Percentiles rank a stretch among this genome's conserved stretches.
Conservation (phyloP, 352 stramenopile genomes). For the Globisporangium recalcitrans region DNA sequence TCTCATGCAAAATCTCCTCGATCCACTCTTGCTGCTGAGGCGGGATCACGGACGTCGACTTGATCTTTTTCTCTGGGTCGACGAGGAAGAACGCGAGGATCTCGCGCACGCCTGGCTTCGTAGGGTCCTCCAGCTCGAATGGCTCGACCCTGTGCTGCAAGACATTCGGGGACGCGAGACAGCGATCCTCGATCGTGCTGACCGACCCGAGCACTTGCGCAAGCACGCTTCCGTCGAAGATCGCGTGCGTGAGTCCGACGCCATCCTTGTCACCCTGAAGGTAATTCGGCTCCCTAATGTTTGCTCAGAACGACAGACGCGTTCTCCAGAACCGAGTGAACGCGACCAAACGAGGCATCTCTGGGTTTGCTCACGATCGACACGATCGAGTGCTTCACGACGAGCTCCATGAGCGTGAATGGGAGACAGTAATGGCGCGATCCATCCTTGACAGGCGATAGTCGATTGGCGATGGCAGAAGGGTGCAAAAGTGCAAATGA, state of each 20-base stretch:
- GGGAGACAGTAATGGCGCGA: neutral
- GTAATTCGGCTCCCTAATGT: slow-evolving; percentile 21
- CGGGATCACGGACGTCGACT: slow-evolving; percentile 31
- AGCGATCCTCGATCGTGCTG: slow-evolving; percentile 19
- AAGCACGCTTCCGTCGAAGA: slow-evolving; percentile 18
- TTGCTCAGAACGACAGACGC: slow-evolving; percentile 27
- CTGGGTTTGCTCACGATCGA: slow-evolving; percentile 6
- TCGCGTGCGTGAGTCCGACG: slow-evolving; percentile 22
- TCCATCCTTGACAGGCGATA: neutral
- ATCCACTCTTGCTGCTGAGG: slow-evolving; percentile 38
- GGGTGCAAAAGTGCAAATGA: neutral
- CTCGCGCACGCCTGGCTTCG: slow-evolving; percentile 28
- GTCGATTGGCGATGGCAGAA: too few relatives aligned
- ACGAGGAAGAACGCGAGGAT: slow-evolving; percentile 49
- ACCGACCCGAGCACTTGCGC: slow-evolving; percentile 26
- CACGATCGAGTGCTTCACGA: neutral
- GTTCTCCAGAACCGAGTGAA: too few relatives aligned
- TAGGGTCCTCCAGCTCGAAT: slow-evolving; percentile 33
- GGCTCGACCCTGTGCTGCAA: slow-evolving; percentile 41
- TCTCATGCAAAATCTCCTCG: slow-evolving; percentile 1
- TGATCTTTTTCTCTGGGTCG: slow-evolving; percentile 23
- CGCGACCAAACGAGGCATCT: neutral
- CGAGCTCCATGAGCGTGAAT: slow-evolving; percentile 13
- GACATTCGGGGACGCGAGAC: slow-evolving; percentile 35
- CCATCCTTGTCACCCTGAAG: slow-evolving; percentile 24